These are phyloP conservation scores for Hypoxylon sp. DNA, from an alignment of 2,329 filamentous ascomycete genomes.

Conservation along the genomic window DNA sequence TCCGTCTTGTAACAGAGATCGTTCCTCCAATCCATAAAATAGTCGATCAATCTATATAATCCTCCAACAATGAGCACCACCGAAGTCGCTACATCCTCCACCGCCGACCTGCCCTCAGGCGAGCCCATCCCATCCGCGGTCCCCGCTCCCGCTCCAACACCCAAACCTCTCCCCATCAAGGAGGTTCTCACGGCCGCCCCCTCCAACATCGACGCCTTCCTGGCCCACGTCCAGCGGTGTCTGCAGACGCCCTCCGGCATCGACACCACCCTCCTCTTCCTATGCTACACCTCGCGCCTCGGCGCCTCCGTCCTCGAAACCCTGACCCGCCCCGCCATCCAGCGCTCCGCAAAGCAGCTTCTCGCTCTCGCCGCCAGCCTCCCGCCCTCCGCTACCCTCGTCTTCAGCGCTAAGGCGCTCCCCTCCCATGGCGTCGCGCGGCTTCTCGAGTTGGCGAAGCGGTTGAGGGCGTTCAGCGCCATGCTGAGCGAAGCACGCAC, in stretches of 20 bases:
- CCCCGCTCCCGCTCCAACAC: conserved; percentile 46
- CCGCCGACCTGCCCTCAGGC: conserved; percentile 57
- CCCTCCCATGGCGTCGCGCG: conserved; percentile 58
- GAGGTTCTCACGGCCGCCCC: conserved; percentile 57
- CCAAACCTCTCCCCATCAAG: conserved; percentile 48
- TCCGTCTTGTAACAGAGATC: background rate
- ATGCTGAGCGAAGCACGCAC: conserved; percentile 80
- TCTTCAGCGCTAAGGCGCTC: conserved; percentile 58
- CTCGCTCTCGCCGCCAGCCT: conserved; percentile 67
- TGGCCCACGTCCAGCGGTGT: conserved; percentile 72
- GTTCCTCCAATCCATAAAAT: background rate
- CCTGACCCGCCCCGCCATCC: conserved; percentile 71
- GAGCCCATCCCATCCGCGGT: conserved; percentile 55
- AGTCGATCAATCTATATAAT: background rate
- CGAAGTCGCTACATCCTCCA: conserved; percentile 47
- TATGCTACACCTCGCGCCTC: conserved; percentile 77
- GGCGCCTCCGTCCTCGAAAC: conserved; percentile 65
- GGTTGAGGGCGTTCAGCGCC: conserved; percentile 73
- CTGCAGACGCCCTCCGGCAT: conserved; percentile 77
- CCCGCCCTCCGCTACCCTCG: conserved; percentile 65
- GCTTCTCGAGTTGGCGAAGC: conserved; percentile 64
- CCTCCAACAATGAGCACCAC: conserved; percentile 46
- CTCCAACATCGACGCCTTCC: conserved; percentile 65
- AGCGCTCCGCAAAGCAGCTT: conserved; percentile 65
- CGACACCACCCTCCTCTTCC: conserved; percentile 77